Base-by-base conservation (phyloP, 768 basidiomycete species). In the Psilocybe cubensis region DNA sequence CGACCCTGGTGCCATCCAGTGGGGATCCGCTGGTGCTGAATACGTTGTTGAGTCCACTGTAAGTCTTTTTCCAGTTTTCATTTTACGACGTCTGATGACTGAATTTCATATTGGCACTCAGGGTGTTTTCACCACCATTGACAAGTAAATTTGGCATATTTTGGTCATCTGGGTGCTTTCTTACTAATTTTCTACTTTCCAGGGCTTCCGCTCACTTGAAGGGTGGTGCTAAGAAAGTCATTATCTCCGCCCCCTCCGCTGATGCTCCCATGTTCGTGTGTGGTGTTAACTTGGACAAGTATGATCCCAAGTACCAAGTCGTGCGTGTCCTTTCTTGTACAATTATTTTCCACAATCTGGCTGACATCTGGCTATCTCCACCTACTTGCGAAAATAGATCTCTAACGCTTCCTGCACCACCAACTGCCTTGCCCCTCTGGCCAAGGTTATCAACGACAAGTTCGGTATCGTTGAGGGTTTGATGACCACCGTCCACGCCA, bases 381-480 rank as follows among this genome's bases (percentile, higher is more conserved):
- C 50, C 42, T n/a, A 35, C 5, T 52, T 53, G 10, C 31, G 52
- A 11, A 54, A 46, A 42, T 65, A 88, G 86, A 92, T 98, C 76
- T 99, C 96, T 66, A 98, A 99, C 77, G 96, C 96, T 27, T 98
- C 96, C 20, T 98, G 96, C 87, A 98, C 96, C 44, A 99, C 96
- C 75, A 99, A 99, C 88, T 99, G 96, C 78, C 86, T 99, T 58
- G 96, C 96, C n/a, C 94, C 96, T 61, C 86, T 99, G 60, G 96
- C 96, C 74, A 99, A 99, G 83, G 89, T 98, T 75, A 83, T 99
- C 81, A 68, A 99, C 78, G 97, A 98, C 86, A 94, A 93, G 61
- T 98, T 92, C 70, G 92, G 91, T 67, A 96, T 99, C 68, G 83
- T 91, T 59, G 96, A 99, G 80, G 96, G 91, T 71, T 83, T 99